Evolutionary conservation across 2,329 filamentous ascomycete species (phyloP).

Genomic region (Coniochaeta pulveracea): DNA sequence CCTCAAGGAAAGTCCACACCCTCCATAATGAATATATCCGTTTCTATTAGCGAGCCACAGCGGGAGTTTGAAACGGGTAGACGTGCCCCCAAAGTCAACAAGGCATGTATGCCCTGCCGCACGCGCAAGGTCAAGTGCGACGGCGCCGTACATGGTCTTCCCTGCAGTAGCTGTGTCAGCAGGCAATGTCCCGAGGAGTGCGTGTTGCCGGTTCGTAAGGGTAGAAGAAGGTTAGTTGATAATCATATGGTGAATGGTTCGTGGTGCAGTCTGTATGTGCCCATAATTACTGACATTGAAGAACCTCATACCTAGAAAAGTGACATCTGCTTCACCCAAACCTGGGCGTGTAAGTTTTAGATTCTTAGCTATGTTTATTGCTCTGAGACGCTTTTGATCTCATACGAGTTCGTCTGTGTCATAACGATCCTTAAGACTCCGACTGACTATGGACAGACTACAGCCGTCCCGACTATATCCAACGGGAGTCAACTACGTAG

Average conservation of each 20-base stretch:
- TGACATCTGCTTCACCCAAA: slow-evolving; percentile 9
- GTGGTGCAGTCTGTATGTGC: slow-evolving; percentile 6
- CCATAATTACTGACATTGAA: slow-evolving; percentile 12
- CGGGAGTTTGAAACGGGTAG: slow-evolving; percentile 8
- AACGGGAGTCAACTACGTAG: too few relatives aligned
- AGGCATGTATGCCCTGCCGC: slow-evolving; percentile 13
- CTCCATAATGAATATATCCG: slow-evolving; percentile 6
- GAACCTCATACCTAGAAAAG: slow-evolving; percentile 11
- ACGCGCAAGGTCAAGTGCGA: slow-evolving; percentile 14
- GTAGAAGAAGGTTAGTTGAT: slow-evolving; percentile 12
- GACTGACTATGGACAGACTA: slow-evolving; percentile 11
- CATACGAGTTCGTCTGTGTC: too few relatives aligned
- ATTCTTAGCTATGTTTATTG: too few relatives aligned
- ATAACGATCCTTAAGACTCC: too few relatives aligned
- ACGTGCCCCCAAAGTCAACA: slow-evolving; percentile 10
- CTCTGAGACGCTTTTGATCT: too few relatives aligned
- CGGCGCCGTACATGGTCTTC: slow-evolving; percentile 12
- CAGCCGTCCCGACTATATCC: slow-evolving; percentile 10
- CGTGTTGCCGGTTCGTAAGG: slow-evolving; percentile 12
- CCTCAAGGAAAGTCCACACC: slow-evolving; percentile 7
- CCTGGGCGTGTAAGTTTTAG: too few relatives aligned
- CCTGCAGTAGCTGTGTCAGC: slow-evolving; percentile 14
- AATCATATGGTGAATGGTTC: neutral
- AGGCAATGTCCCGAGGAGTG: slow-evolving; percentile 12
- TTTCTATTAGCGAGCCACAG: slow-evolving; percentile 11